Base-by-base conservation (phyloP, 345 rosid species). In the Hirschfeldia incana region DNA sequence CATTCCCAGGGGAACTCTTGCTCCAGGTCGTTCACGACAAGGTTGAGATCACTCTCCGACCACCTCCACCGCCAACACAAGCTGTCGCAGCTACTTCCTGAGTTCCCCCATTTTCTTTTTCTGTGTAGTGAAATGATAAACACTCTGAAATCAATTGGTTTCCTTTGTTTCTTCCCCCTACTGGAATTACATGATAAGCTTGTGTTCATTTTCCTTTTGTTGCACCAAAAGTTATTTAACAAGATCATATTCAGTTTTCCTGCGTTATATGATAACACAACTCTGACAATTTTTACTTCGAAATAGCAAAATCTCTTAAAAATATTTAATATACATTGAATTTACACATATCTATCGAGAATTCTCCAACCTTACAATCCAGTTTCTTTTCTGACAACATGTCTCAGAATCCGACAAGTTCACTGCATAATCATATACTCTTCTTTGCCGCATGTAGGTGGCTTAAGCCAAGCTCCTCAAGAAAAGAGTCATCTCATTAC, bases 21-120 rank as follows among this genome's bases (percentile, higher is more conserved):
- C 89, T 95, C 11, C 99, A 95, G 69, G 99, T 98, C 10, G 97
- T 95, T 74, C 98, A 95, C 62, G 97, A 95, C 80, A 90, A 89
- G 57, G 99, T 90, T 5, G 95, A 90, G 76, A 92, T 92, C 77
- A 83, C 67, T 28, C 92, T 92, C 73, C 91, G 90, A 80, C 87
- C 97, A 59, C 6, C 83, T 5, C 77, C 83, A 57, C 55, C 77
- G 3, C 82, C 88, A 58, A 68, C 81, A 3, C 51, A 74, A 34
- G 28, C 74, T 44, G 65, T 53, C 4, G 69, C 78, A 10, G 67
- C 73, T 30, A 42, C 67, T 5, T 63, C 83, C 46, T 78, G 44
- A 76, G 11, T 21, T 21, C 21, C 21, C 21, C 21, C 21, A 21
- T 21, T 21, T 46, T 59, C 33, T 30, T 33, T 4, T 36, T 36